Conservation (phyloP, 257 asterid genomes). For the Leptodermis oblonga region DNA sequence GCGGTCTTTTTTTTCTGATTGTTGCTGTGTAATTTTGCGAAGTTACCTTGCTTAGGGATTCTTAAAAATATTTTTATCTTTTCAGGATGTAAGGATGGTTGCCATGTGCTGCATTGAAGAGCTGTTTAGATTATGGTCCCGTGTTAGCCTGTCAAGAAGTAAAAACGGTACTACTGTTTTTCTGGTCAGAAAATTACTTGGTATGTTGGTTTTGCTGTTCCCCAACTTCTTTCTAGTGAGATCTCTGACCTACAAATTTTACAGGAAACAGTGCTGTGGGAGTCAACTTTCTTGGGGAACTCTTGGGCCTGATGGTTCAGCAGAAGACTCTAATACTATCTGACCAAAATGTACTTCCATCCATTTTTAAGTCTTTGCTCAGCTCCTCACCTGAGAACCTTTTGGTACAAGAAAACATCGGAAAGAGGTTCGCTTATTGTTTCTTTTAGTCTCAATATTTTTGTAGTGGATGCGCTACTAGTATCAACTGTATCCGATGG, state of each 20-base stretch:
- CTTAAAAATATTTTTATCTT: constrained; percentile 6
- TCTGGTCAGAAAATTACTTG: neutral
- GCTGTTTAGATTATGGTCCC: constrained; percentile 43
- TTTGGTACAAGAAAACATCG: constrained; percentile 50
- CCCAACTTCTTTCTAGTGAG: constrained; percentile 1
- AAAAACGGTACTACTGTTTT: constrained; percentile 42
- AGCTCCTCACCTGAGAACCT: constrained; percentile 53
- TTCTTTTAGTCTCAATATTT: neutral
- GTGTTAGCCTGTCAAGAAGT: constrained; percentile 25
- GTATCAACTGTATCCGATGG: neutral
- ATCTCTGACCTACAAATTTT: constrained; percentile 24
- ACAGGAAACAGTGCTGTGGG: constrained; percentile 49
- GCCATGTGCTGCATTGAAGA: constrained; percentile 75
- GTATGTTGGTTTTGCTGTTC: neutral
- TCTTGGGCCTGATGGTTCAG: constrained; percentile 54
- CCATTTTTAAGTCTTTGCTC: constrained; percentile 63
- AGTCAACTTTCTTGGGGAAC: constrained; percentile 63
- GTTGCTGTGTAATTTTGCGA: neutral
- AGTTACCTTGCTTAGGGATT: neutral
- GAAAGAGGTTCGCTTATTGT: constrained; percentile 44
- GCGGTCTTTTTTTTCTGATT: neutral
- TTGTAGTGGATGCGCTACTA: neutral
- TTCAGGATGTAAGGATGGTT: constrained; percentile 58
- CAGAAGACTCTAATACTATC: constrained; percentile 72
- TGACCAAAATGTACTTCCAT: constrained; percentile 56